These are phyloP conservation scores for Clonostachys rhizophaga DNA, from an alignment of 2,329 filamentous ascomycete species.

Conservation along the genomic window DNA sequence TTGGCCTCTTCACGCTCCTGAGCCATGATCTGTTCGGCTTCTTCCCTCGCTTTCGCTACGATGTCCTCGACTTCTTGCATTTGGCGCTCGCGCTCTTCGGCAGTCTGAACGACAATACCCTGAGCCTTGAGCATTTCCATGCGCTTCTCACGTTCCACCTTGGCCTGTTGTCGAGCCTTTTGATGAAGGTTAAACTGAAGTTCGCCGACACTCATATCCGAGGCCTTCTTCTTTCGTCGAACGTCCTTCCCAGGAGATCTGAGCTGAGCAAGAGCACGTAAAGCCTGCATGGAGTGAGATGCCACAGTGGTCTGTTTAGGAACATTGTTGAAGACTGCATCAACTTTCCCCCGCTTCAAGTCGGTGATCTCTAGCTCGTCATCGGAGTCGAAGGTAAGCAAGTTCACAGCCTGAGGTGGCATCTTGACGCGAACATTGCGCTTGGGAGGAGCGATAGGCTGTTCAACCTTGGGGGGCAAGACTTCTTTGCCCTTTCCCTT, in stretches of 20 bases:
- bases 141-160: conserved; percentile 69
- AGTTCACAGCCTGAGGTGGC: conserved; percentile 30
- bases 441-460: conserved; percentile 23
- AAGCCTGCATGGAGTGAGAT: conserved; percentile 56
- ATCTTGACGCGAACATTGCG: conserved; percentile 48
- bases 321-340: conserved; percentile 65
- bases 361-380: conserved; percentile 62
- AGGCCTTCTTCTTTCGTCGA: conserved; percentile 35
- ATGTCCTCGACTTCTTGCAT: conserved; percentile 83
- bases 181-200: conserved; percentile 64
- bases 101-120: conserved; percentile 77
- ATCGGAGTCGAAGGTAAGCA: conserved; percentile 37
- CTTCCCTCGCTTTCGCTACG: conserved; percentile 75
- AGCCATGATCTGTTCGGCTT: conserved; percentile 70
- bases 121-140: conserved; percentile 73
- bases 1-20: conserved; percentile 72
- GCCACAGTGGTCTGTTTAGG: conserved; percentile 61
- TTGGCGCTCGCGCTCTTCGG: conserved; percentile 80
- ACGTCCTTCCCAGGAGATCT: conserved; percentile 54
- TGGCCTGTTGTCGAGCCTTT: conserved; percentile 76
- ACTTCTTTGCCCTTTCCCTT: conserved; percentile 59
- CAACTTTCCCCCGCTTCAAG: conserved; percentile 44
- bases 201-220: conserved; percentile 63
- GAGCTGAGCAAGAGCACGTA: conserved; percentile 73
- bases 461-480: conserved; percentile 6